Conservation (phyloP, 768 basidiomycete genomes). For the Termitomyces sp. region DNA sequence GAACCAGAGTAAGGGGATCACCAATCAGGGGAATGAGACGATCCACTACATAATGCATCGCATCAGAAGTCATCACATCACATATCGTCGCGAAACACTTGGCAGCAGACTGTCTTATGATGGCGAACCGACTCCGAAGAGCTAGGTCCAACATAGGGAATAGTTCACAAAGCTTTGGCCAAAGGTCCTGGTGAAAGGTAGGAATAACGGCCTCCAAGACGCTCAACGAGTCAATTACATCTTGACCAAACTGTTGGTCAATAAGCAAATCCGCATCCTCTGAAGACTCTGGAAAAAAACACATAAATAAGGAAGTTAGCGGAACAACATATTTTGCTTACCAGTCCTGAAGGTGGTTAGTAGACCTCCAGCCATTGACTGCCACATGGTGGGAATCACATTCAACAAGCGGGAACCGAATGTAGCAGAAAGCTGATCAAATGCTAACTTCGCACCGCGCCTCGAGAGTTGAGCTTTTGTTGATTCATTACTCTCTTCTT, state of each 20-base stretch:
- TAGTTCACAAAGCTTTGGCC: slow-evolving; percentile 60
- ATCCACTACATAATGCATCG: slow-evolving; percentile 89
- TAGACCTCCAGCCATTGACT: slow-evolving; percentile 80
- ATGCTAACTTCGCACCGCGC: slow-evolving; percentile 81
- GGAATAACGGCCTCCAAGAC: slow-evolving; percentile 81
- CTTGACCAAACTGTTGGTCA: slow-evolving; percentile 74
- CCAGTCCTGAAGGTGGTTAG: slow-evolving; percentile 61
- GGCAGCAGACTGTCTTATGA: slow-evolving; percentile 85
- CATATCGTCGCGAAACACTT: slow-evolving; percentile 86
- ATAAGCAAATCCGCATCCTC: slow-evolving; percentile 59
- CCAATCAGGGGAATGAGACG: slow-evolving; percentile 74
- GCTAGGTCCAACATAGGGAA: slow-evolving; percentile 76
- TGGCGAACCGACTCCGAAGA: slow-evolving; percentile 81
- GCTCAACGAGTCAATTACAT: slow-evolving; percentile 89
- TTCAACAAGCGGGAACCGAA: slow-evolving; percentile 73
- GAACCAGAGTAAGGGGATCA: slow-evolving; percentile 66
- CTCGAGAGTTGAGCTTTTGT: slow-evolving; percentile 66
- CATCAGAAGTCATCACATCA: slow-evolving; percentile 76
- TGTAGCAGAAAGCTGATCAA: slow-evolving; percentile 66
- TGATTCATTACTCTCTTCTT: slow-evolving; percentile 48
- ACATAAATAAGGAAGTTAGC: not conserved
- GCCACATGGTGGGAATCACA: slow-evolving; percentile 92
- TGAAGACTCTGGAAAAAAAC: slow-evolving; percentile 38
- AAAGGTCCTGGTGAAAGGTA: slow-evolving; percentile 64
- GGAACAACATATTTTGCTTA: slow-evolving; percentile 25